Conservation (phyloP, 768 basidiomycete species). For the Boletus rubroflammeus region DNA sequence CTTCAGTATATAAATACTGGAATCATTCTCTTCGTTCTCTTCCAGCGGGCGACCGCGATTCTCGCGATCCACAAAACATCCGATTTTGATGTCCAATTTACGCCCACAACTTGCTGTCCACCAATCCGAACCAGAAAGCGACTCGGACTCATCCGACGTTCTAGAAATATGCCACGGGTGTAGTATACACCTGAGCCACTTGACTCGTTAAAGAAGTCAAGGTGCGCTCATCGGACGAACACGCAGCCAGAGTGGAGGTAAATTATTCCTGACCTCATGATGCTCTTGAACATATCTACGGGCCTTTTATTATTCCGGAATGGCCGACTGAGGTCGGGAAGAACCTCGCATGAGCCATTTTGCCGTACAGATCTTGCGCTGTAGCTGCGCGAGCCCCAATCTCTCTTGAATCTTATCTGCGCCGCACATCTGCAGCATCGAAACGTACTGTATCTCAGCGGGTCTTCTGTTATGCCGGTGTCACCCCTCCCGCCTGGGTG, state of each 20-base stretch:
- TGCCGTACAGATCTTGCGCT: background rate
- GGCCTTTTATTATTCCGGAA: background rate
- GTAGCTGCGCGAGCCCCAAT: background rate
- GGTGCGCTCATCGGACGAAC: background rate
- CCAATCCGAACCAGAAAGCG: no score
- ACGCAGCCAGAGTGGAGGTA: background rate
- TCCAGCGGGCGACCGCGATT: background rate
- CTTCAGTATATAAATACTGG: background rate
- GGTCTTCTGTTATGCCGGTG: background rate
- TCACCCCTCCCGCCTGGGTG: no score
- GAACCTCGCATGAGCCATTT: background rate
- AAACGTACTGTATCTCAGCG: background rate
- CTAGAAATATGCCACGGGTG: background rate
- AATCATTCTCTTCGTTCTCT: background rate
- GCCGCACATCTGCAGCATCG: background rate
- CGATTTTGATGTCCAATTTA: background rate
- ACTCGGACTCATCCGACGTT: no score
- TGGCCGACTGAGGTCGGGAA: background rate
- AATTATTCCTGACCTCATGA: background rate
- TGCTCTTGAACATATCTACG: background rate
- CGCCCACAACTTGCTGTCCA: no score
- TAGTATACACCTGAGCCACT: background rate
- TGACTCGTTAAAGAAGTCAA: background rate
- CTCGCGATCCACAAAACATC: background rate
- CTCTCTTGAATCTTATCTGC: background rate